phyloP scores from a whole-genome alignment of 1,139 yeast species.

The Sugiyamaella xylanicola region DNA sequence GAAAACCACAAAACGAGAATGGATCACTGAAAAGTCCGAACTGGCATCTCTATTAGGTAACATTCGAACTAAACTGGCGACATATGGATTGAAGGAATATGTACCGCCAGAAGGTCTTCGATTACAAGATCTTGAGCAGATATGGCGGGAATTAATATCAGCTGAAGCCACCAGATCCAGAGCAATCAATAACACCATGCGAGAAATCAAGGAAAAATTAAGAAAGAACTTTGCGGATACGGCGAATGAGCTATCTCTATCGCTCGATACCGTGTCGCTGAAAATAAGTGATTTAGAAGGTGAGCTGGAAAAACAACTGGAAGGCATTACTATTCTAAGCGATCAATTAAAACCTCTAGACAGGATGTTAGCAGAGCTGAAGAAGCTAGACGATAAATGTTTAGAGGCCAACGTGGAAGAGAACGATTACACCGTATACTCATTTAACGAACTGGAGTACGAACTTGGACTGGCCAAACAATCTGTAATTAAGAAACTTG shows the following conservation, averaged over 20 bases:
- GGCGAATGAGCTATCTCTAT: slow-evolving; percentile 44
- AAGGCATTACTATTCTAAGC: slow-evolving; percentile 39
- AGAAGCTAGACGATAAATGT: slow-evolving; percentile 38
- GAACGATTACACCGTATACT: slow-evolving; percentile 46
- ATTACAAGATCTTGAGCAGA: slow-evolving; percentile 39
- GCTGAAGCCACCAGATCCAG: slow-evolving; percentile 43
- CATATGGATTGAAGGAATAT: slow-evolving; percentile 44
- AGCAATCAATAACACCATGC: slow-evolving; percentile 41
- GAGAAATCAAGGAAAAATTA: slow-evolving; percentile 49
- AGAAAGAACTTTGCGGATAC: slow-evolving; percentile 48
- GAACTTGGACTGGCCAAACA: slow-evolving; percentile 46
- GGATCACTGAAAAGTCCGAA: slow-evolving; percentile 46
- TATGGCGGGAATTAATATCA: slow-evolving; percentile 41
- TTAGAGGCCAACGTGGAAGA: slow-evolving; percentile 46
- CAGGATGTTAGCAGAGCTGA: slow-evolving; percentile 35
- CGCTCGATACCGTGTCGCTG: slow-evolving; percentile 39
- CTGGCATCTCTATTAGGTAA: slow-evolving; percentile 44
- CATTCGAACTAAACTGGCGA: slow-evolving; percentile 45
- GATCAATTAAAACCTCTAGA: slow-evolving; percentile 43
- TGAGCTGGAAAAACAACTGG: slow-evolving; percentile 45
- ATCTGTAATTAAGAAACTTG: slow-evolving; percentile 44
- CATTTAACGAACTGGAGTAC: slow-evolving; percentile 46
- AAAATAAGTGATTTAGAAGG: slow-evolving; percentile 44
- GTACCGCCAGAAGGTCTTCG: slow-evolving; percentile 43
- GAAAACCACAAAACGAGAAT: slow-evolving; percentile 41